phyloP scores from a whole-genome alignment of 1,139 yeast species.

The Kluyveromyces marxianus region DNA sequence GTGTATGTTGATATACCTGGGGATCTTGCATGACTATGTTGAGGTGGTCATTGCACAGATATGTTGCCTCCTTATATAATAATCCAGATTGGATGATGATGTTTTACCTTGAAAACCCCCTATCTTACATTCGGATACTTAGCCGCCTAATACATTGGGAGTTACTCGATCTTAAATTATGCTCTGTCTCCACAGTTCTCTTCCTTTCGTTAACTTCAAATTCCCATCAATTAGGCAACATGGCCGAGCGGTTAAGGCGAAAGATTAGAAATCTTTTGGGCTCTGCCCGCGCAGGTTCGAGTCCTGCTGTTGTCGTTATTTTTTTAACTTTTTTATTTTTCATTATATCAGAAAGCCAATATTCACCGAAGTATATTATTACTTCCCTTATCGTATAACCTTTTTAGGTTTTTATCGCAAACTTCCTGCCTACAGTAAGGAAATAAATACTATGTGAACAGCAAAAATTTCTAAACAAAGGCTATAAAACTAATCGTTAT shows the following conservation, averaged over 20 bases:
- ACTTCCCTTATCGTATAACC: too few species aligned
- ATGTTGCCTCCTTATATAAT: not conserved
- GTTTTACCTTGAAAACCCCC: not conserved
- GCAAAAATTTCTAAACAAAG: too few species aligned
- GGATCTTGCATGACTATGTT: not conserved
- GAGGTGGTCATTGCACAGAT: not conserved
- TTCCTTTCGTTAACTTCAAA: not conserved
- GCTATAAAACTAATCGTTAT: too few species aligned
- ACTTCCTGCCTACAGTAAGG: too few species aligned
- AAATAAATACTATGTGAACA: too few species aligned
- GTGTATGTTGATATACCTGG: not conserved
- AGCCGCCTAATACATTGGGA: not conserved
- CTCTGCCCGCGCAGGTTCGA: slow-evolving; percentile 30
- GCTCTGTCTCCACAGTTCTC: not conserved
- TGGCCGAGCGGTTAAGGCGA: slow-evolving; percentile 30
- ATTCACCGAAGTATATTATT: too few species aligned
- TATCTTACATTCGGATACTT: not conserved
- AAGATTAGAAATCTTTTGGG: slow-evolving; percentile 29
- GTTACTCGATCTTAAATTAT: not conserved
- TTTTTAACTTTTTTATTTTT: not conserved
- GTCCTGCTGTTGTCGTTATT: slow-evolving; percentile 27
- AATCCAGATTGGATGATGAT: not conserved
- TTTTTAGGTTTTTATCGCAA: too few species aligned
- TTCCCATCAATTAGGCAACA: slow-evolving; percentile 15
- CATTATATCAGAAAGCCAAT: too few species aligned